A percentile compares a stretch with the other conserved stretches of the same genome.
Evolutionary conservation across 2,329 filamentous ascomycete species (phyloP).

Genomic region (Sclerotinia glacialis): DNA sequence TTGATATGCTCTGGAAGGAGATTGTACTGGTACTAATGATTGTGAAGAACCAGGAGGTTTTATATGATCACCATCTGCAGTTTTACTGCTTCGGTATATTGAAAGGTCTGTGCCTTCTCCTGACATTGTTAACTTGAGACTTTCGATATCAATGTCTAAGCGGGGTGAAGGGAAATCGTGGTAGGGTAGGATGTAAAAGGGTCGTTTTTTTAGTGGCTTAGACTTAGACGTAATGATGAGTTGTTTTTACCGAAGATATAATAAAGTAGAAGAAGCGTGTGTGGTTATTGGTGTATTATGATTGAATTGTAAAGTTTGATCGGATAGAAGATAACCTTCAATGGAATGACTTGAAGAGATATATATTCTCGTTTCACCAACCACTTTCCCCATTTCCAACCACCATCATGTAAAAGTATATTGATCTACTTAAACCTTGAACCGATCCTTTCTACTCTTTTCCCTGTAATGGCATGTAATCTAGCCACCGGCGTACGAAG

Average conservation of each 20-base stretch:
- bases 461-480: conserved; percentile 1
- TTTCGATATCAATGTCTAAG: conserved; percentile 9
- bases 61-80: conserved; percentile 3
- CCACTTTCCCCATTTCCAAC: conserved; percentile 6
- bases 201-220: conserved; percentile 4
- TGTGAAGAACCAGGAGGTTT: conserved; percentile 12
- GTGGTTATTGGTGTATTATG: conserved; percentile 11
- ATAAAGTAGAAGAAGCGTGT: background rate
- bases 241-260: background rate
- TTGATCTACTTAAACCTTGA: conserved; percentile 14
- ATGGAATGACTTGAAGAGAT: conserved; percentile 7
- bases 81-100: conserved; percentile 1
- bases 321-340: background rate
- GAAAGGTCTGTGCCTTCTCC: conserved; percentile 16
- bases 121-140: conserved; percentile 11
- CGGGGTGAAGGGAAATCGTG: conserved; percentile 6
- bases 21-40: conserved; percentile 4
- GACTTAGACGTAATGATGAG: background rate
- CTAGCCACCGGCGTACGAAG: conserved; percentile 16
- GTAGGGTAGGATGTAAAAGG: conserved; percentile 8
- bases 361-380: conserved; percentile 20
- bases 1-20: conserved; percentile 4
- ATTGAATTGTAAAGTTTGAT: conserved; percentile 9
- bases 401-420: conserved; percentile 6
- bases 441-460: background rate